These are phyloP conservation scores for Yarrowia divulgata DNA, from an alignment of 805 yeast genomes.

Conservation along the genomic window DNA sequence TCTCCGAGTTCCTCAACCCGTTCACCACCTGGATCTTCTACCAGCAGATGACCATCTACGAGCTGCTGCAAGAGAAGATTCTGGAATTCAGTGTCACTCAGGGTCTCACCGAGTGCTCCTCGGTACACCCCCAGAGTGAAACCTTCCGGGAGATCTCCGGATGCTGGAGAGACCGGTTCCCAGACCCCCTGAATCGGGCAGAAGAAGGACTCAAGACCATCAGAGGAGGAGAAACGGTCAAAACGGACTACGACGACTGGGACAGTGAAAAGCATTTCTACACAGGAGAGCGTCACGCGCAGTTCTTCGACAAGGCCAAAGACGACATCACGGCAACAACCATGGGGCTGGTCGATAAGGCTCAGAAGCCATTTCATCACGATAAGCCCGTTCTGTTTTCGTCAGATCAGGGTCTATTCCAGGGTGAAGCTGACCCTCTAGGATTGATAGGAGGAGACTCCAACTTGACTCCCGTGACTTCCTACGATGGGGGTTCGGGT, in stretches of 20 bases:
- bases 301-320: conserved; percentile 55
- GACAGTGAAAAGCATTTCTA: conserved; percentile 42
- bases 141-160: conserved; percentile 43
- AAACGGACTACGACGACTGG: conserved; percentile 44
- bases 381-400: conserved; percentile 43
- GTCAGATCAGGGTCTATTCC: conserved; percentile 46
- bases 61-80: conserved; percentile 44
- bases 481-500: conserved; percentile 13
- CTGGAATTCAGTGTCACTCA: conserved; percentile 44
- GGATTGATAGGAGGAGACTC: conserved; percentile 34
- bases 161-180: conserved; percentile 48
- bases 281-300: conserved; percentile 44
- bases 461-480: conserved; percentile 9
- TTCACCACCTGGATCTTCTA: conserved; percentile 47
- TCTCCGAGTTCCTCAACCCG: conserved; percentile 49
- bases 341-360: conserved; percentile 26
- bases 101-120: conserved; percentile 42
- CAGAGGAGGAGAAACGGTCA: conserved; percentile 47
- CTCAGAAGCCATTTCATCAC: conserved; percentile 34
- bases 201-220: conserved; percentile 47
- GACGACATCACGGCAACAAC: conserved; percentile 45
- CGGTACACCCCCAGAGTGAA: conserved; percentile 29
- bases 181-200: conserved; percentile 45
- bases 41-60: conserved; percentile 46
- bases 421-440: conserved; percentile 46